Conservation (phyloP, 1,284 basidiomycete species). For the Malassezia pachydermatis region DNA sequence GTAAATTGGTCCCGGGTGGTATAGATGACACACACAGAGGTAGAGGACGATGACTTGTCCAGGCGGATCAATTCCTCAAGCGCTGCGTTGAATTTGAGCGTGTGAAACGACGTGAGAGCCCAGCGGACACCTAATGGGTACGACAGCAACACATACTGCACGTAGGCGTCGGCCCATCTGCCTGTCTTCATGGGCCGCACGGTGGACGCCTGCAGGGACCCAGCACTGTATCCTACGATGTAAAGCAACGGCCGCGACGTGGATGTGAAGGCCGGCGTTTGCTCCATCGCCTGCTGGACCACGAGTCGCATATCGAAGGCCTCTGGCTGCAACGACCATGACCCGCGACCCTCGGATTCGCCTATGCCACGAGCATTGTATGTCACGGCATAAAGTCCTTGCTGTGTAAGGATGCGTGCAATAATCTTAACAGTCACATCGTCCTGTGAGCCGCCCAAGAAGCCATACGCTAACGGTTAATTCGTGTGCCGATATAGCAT, state of each 20-base stretch:
- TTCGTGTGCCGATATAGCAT: not conserved
- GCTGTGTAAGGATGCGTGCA: not conserved
- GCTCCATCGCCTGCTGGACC: not conserved
- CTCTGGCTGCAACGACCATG: conserved; percentile 19
- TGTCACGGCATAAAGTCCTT: conserved; percentile 8
- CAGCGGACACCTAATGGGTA: conserved; percentile 21
- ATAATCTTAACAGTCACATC: conserved; percentile 16
- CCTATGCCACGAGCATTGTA: conserved; percentile 17
- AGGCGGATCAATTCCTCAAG: conserved; percentile 5
- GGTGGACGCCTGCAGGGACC: conserved; percentile 16
- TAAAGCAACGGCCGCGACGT: not conserved
- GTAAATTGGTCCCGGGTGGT: conserved; percentile 20
- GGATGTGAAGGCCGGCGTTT: not conserved
- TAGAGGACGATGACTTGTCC: not conserved
- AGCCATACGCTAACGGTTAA: conserved; percentile 8
- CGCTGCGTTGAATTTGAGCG: not conserved
- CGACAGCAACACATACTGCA: conserved; percentile 16
- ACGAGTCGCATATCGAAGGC: conserved; percentile 12
- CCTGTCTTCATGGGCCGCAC: not conserved
- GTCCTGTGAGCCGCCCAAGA: conserved; percentile 16
- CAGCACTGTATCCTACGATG: conserved; percentile 19
- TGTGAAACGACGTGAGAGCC: conserved; percentile 13
- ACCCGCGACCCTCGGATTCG: conserved; percentile 4
- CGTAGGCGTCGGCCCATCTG: not conserved
- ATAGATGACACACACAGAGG: conserved; percentile 5